A percentile compares a stretch with the other conserved stretches of the same genome.
Conservation (phyloP, 2,329 filamentous ascomycete species). For the Incumbomyces lentus region DNA sequence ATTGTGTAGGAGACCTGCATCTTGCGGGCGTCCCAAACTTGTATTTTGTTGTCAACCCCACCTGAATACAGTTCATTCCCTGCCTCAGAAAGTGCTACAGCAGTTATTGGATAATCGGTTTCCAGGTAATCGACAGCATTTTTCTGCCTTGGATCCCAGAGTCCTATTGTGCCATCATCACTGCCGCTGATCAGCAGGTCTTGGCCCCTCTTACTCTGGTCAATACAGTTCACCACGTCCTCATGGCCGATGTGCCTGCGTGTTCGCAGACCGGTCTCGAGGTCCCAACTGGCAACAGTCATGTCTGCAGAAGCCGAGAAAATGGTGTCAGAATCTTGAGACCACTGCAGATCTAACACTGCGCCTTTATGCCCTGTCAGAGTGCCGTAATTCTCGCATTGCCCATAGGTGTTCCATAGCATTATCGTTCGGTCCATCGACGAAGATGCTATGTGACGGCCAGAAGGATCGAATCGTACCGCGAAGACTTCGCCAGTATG, state of each 20-base stretch:
- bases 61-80: slow-evolving; percentile 93
- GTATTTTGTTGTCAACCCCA: slow-evolving; percentile 93
- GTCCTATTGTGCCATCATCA: slow-evolving; percentile 85
- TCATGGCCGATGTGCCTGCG: slow-evolving; percentile 87
- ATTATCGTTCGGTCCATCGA: slow-evolving; percentile 97
- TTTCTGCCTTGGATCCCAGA: slow-evolving; percentile 93
- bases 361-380: slow-evolving; percentile 85
- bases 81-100: slow-evolving; percentile 81
- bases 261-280: slow-evolving; percentile 85
- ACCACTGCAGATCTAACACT: slow-evolving; percentile 89
- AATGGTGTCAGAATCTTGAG: slow-evolving; percentile 78
- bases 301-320: slow-evolving; percentile 91
- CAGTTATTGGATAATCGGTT: slow-evolving; percentile 85
- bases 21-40: slow-evolving; percentile 93
- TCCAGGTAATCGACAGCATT: slow-evolving; percentile 78
- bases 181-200: slow-evolving; percentile 84
- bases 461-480: slow-evolving; percentile 79
- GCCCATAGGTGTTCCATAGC: slow-evolving; percentile 84
- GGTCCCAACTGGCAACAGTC: slow-evolving; percentile 88
- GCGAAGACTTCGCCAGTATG: slow-evolving; percentile 78
- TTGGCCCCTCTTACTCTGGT: slow-evolving; percentile 79
- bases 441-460: slow-evolving; percentile 81
- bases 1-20: slow-evolving; percentile 80
- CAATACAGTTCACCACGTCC: slow-evolving; percentile 86
- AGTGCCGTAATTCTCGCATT: slow-evolving; percentile 88